These are phyloP conservation scores for Bertia moriformis DNA, from an alignment of 2,329 filamentous ascomycete genomes.

Conservation along the genomic window DNA sequence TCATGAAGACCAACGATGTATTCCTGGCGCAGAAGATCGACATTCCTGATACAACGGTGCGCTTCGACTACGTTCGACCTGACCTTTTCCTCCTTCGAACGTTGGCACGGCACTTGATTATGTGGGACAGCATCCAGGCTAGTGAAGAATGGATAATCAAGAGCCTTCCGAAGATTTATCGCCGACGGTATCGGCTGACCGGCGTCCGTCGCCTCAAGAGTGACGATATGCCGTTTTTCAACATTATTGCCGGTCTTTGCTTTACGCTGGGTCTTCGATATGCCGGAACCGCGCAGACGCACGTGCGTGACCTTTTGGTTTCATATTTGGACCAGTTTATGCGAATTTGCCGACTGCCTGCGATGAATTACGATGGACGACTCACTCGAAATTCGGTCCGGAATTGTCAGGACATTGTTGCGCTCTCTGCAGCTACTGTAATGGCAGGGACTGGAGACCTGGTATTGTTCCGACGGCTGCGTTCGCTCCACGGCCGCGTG, in stretches of 20 bases:
- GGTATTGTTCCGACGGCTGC: conserved; percentile 67
- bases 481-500: conserved; percentile 74
- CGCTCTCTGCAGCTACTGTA: conserved; percentile 68
- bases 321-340: conserved; percentile 79
- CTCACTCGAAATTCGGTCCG: conserved; percentile 69
- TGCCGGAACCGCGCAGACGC: conserved; percentile 55
- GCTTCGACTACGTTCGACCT: conserved; percentile 90
- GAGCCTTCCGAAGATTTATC: conserved; percentile 61
- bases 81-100: conserved; percentile 85
- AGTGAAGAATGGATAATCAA: conserved; percentile 60
- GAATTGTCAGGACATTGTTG: conserved; percentile 81
- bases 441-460: conserved; percentile 96
- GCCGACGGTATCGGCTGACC: conserved; percentile 41
- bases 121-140: conserved; percentile 75
- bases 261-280: conserved; percentile 64
- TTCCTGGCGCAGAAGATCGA: conserved; percentile 83
- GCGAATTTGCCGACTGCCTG: conserved; percentile 51
- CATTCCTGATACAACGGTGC: conserved; percentile 73
- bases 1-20: conserved; percentile 88
- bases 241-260: conserved; percentile 78
- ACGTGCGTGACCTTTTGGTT: conserved; percentile 68
- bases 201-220: conserved; percentile 52
- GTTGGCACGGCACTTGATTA: conserved; percentile 75
- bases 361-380: conserved; percentile 62
- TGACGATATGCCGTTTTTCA: conserved; percentile 80